Evolutionary conservation across 768 basidiomycete species (phyloP).

Genomic region (Boletus subparvulus): DNA sequence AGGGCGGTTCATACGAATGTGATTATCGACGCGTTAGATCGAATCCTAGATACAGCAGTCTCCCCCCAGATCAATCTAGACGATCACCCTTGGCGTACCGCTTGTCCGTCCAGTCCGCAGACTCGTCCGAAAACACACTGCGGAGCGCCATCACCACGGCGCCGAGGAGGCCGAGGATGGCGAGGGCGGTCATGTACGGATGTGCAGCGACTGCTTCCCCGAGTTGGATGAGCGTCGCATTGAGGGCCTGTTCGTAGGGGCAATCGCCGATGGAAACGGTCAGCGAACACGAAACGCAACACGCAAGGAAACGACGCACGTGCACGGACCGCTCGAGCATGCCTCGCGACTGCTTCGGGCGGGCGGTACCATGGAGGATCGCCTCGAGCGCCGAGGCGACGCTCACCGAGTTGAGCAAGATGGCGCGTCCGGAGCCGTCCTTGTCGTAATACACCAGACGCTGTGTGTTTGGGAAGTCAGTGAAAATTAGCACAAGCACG

Average conservation of each 20-base stretch:
- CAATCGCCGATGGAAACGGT: too few relatives aligned
- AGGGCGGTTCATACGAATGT: too few relatives aligned
- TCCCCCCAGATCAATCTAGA: slow-evolving; percentile 22
- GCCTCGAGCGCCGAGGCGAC: slow-evolving; percentile 74
- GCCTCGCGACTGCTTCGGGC: slow-evolving; percentile 68
- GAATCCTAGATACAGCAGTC: neutral
- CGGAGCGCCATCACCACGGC: slow-evolving; percentile 12
- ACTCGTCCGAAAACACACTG: slow-evolving; percentile 18
- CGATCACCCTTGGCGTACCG: slow-evolving; percentile 20
- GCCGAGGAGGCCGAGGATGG: slow-evolving; percentile 10
- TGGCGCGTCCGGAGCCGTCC: slow-evolving; percentile 52
- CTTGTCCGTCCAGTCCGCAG: slow-evolving; percentile 9
- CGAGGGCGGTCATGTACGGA: slow-evolving; percentile 17
- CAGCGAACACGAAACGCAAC: too few relatives aligned
- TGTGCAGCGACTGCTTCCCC: slow-evolving; percentile 15
- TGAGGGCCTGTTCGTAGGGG: slow-evolving; percentile 13
- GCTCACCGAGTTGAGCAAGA: slow-evolving; percentile 54
- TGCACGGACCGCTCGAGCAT: slow-evolving; percentile 62
- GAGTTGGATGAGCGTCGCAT: slow-evolving; percentile 5
- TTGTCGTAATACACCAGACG: slow-evolving; percentile 72
- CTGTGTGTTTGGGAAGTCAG: too few relatives aligned
- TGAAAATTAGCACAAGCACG: too few relatives aligned
- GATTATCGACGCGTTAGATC: neutral
- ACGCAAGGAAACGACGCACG: slow-evolving; percentile 38
- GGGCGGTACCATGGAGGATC: slow-evolving; percentile 49